Evolutionary conservation across 345 rosid genomes (phyloP), one percentile per base, ranked within the genome.

Genomic region (Populus tremula): DNA sequence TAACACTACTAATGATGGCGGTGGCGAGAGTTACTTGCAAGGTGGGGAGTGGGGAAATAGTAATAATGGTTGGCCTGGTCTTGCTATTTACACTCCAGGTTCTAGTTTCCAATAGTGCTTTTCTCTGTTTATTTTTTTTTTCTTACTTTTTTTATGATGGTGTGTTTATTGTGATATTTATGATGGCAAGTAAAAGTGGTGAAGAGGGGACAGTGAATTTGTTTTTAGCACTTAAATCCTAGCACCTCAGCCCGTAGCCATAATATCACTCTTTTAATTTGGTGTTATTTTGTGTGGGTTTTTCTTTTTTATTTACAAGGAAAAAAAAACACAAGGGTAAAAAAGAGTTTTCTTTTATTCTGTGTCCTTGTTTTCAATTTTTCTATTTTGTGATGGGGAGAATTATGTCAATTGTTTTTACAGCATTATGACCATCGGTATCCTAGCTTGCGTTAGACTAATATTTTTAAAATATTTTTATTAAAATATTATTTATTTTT

Each of bases 61-160:
- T 41, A 87, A 80, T 65, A 33, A 33, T 33, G 90, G 86, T 69
- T 92, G 93, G 93, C 89, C 97, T 75, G 90, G 89, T 88, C 86
- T 89, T 81, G 85, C 92, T 74, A 90, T 92, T 74, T 87, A 87
- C 88, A 86, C 92, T 70, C 90, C 90, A 82, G 79, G 90, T 70
- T 89, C 92, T 59, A 83, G 80, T 73, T 86, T 78, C 75, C 83
- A 80, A 39, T 84, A 84, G 80, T 41, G 4, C 31, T 50, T 35
- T 38, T 61, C n/a, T 5, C 35, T 33, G 5, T 69, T 16, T 25
- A 63, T 14, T 53, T 36, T 43, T 50, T 45, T 65, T 33, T 25
- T 21, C 36, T 61, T 31, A 29, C 31, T 29, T 1, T 33, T 56
- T 9, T 71, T 6, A 8, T 53, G 43, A 65, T 65, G 20, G 20